Conservation (phyloP, 768 basidiomycete genomes). For the Hygrocybe coccinea region DNA sequence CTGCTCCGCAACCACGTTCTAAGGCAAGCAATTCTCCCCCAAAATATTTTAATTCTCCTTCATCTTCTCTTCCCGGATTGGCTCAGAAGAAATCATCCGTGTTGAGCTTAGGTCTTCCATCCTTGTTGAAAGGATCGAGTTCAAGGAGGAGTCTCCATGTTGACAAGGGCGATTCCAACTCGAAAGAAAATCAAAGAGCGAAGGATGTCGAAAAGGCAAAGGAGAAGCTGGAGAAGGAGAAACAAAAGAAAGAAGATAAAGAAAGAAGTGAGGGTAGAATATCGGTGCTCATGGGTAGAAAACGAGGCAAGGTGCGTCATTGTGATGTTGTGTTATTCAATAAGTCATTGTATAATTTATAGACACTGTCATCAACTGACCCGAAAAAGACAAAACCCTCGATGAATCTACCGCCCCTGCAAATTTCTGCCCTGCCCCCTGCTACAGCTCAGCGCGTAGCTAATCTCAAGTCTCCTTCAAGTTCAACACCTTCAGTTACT, state of each 20-base stretch:
- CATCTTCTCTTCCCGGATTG: constrained; percentile 53
- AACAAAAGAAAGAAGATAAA: constrained; percentile 72
- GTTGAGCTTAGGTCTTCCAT: constrained; percentile 73
- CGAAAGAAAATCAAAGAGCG: constrained; percentile 37
- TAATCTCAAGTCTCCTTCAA: constrained; percentile 59
- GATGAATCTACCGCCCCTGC: constrained; percentile 80
- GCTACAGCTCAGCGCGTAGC: constrained; percentile 82
- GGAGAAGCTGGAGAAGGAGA: constrained; percentile 43
- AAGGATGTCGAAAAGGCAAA: constrained; percentile 51
- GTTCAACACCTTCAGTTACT: constrained; percentile 40
- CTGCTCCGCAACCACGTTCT: constrained; percentile 36
- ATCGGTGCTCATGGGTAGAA: constrained; percentile 81
- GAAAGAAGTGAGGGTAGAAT: constrained; percentile 88
- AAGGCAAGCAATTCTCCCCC: constrained; percentile 48
- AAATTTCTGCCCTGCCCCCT: constrained; percentile 78
- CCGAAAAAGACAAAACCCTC: constrained; percentile 65
- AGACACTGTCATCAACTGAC: constrained; percentile 84
- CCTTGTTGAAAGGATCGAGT: constrained; percentile 77
- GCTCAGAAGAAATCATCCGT: constrained; percentile 79
- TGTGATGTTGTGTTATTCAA: neutral
- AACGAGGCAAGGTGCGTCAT: constrained; percentile 77
- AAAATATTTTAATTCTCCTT: constrained; percentile 49
- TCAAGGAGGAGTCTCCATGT: constrained; percentile 77
- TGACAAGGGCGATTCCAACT: constrained; percentile 52
- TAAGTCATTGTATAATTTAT: constrained; percentile 7